Evolutionary conservation across 345 rosid species (phyloP).

Genomic region (Bruguiera gymnorhiza): DNA sequence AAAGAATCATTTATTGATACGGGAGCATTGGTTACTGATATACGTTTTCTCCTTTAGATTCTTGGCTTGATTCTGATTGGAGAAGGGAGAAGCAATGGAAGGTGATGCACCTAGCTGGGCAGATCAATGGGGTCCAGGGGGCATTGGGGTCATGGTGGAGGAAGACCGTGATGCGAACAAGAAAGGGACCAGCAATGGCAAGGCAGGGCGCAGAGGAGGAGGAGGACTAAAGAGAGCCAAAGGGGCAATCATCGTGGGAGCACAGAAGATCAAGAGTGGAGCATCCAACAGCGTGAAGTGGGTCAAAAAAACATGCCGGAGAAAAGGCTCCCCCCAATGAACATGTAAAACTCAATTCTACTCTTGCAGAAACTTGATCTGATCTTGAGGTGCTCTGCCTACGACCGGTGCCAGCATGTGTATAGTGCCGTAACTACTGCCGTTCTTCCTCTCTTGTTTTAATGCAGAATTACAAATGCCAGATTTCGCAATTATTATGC

Average conservation of each 20-base stretch:
- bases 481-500: no score
- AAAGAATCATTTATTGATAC: neutral
- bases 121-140: constrained; percentile 94
- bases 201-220: constrained; percentile 32
- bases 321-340: constrained; percentile 29
- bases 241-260: constrained; percentile 30
- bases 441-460: no score
- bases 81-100: constrained; percentile 39
- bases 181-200: constrained; percentile 33
- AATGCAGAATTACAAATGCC: no score
- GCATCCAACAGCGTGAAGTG: constrained; percentile 52
- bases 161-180: constrained; percentile 36
- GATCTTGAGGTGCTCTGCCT: no score
- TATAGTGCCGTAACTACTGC: no score
- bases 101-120: constrained; percentile 90
- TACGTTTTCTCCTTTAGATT: neutral
- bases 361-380: neutral
- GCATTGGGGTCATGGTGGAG: constrained; percentile 46
- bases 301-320: constrained; percentile 50
- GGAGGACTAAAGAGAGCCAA: constrained; percentile 35
- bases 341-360: neutral
- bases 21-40: neutral
- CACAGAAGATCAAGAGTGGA: constrained; percentile 37
- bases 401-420: no score
- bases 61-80: neutral